A percentile compares a stretch with the other conserved stretches of the same genome.
Evolutionary conservation across 192 early-diverging fungal species (phyloP).

Genomic region (Rhizoclosmatium globosum): DNA sequence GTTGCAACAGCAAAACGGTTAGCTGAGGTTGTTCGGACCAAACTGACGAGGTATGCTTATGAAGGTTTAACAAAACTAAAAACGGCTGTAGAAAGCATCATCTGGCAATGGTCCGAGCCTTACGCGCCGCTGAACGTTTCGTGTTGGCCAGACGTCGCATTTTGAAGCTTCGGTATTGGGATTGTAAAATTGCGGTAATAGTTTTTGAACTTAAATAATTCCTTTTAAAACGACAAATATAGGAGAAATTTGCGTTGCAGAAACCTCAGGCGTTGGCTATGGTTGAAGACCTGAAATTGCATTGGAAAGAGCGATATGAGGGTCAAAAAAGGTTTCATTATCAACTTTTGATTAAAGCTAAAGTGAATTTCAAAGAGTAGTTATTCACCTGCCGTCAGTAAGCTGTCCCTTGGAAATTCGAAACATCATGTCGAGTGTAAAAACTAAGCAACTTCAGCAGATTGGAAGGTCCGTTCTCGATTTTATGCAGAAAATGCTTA

Average conservation of each 20-base stretch:
- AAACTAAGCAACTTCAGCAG: slow-evolving; percentile 18
- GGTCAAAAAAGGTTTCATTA: slow-evolving; percentile 14
- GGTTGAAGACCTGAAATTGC: background rate
- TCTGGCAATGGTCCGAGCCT: background rate
- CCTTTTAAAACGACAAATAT: background rate
- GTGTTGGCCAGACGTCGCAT: background rate
- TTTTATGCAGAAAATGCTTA: too few species aligned
- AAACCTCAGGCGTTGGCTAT: background rate
- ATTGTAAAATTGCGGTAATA: background rate
- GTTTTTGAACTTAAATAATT: background rate
- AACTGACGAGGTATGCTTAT: slow-evolving; percentile 13
- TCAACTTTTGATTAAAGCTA: background rate
- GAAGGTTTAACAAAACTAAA: background rate
- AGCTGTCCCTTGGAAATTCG: background rate
- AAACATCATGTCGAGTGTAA: background rate
- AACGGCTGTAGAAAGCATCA: background rate
- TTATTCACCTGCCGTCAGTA: slow-evolving; percentile 32
- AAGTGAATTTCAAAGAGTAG: slow-evolving; percentile 11
- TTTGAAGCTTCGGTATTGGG: slow-evolving; percentile 2
- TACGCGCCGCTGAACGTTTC: background rate
- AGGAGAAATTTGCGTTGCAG: background rate
- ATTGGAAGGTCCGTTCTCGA: slow-evolving; percentile 27
- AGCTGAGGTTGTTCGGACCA: background rate
- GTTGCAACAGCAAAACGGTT: background rate
- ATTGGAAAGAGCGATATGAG: slow-evolving; percentile 18